Base-by-base conservation (phyloP, 2,329 filamentous ascomycete species). In the Decorospora gaudefroyi region DNA sequence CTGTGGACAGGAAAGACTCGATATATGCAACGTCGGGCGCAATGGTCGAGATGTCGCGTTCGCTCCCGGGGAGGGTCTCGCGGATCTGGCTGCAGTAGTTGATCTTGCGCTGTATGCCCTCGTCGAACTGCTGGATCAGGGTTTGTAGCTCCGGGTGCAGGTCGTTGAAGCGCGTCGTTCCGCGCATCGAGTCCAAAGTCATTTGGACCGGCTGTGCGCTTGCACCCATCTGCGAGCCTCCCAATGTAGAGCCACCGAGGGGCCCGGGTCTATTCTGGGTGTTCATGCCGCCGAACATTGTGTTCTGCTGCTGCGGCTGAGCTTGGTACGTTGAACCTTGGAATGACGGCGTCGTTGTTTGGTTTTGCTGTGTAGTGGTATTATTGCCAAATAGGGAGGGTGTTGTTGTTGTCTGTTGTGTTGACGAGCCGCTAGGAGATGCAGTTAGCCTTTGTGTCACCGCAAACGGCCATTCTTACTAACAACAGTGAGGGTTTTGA, bases 161-260 rank as follows among this genome's bases (percentile, higher is more conserved):
- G 69, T 96, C 92, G 65, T 90, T 89, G 75, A 93, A 96, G 50
- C 93, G 88, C 3, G 90, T 96, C 0, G 91, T 95, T 11, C 87
- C 86, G 38, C 90, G 84, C 48, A 97, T 77, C 64, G 88, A 88
- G 58, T 82, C 82, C 12, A 65, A 59, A 2, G 57, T 58, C 32
- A 61, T 56, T 41, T 69, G 61, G 10, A 67, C 55, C n/a, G 57
- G 53, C 34, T 64, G 61, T 25, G 64, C 50, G 33, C 26, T 51
- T 15, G 42, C 57, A 18, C 57, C 60, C 41, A 71, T 64, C 12
- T 64, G 61, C 7, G 61, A 47, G 9, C 44, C 54, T 19, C 55
- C 52, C 3, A 61, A 28, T 15, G 57, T 61, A 22, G 55, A 58
- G 37, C 57, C 56, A 26, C 62, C 61, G 8, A 64, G 49, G 12